Evolutionary conservation across 176 grass and related monocot genomes (phyloP), one percentile per base, ranked within the genome.

Genomic region (Zea luxurians): DNA sequence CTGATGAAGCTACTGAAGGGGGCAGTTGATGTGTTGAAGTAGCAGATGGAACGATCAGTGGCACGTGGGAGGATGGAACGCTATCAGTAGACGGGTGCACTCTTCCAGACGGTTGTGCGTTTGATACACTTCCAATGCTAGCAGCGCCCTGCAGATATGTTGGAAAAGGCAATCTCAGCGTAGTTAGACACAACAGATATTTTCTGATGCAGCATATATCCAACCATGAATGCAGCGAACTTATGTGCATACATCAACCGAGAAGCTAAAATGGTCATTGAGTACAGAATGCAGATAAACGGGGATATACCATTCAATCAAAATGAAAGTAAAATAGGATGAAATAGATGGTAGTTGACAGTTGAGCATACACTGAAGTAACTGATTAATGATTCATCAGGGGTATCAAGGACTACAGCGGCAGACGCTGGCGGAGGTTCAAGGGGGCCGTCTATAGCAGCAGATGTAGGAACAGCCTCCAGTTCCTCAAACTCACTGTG

Each of bases 401-500:
- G 83, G 59, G 63, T 38, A 82, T 80, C 77, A 58, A 82, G 48
- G 81, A 88, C 64, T 58, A 78, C 53, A 70, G 70, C 77, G 18
- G 74, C 53, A 16, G 84, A 77, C 1, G 85, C 80, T 65, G 85
- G 68, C 0, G 70, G 38, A 61, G 89, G 89, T 78, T 93, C 91
- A 75, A 97, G 84, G 3, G 89, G 89, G n/a, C 84, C 91, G 83
- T 93, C 89, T 54, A 91, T 89, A 64, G 86, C 83, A 68, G 89
- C 80, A n/a, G 91, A 80, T 82, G 83, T 86, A 2, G 84, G 91
- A 67, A 86, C 82, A 17, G 89, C 76, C 79, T 93, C 94, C 61
- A 97, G 71, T 65, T 91, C 94, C 67, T 91, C 91, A 73, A 89
- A 93, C 81, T 91, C 91, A 82, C 89, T 97, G 75, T 61, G n/a